Conservation (phyloP, 169 alveolate genomes). For the Cryptosporidium viatorum region DNA sequence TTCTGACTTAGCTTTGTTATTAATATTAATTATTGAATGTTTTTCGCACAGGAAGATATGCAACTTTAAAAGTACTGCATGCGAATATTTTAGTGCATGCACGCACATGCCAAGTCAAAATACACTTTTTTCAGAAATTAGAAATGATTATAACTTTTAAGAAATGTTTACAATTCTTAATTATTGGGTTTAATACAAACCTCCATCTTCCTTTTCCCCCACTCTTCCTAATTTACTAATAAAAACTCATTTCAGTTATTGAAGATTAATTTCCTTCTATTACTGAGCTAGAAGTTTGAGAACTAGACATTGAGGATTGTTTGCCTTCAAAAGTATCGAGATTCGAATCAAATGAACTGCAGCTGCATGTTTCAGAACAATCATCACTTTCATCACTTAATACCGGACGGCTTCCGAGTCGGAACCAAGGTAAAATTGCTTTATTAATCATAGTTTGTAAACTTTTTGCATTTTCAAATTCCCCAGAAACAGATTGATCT, state of each 20-base stretch:
- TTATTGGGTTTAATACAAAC: not conserved
- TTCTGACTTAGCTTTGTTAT: slow-evolving; percentile 62
- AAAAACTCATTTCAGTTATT: not conserved
- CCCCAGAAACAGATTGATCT: not conserved
- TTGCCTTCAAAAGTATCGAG: not conserved
- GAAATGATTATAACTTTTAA: not conserved
- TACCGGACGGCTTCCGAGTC: slow-evolving; percentile 46
- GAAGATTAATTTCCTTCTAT: not conserved
- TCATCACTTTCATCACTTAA: slow-evolving; percentile 40
- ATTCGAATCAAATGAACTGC: slow-evolving; percentile 20
- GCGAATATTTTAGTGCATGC: slow-evolving; percentile 37
- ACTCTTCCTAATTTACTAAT: not conserved
- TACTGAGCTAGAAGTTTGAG: not conserved
- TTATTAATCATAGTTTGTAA: slow-evolving; percentile 61
- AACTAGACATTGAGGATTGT: not conserved
- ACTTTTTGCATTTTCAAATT: not conserved
- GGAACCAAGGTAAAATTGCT: slow-evolving; percentile 65
- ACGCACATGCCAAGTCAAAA: not conserved
- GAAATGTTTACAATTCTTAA: not conserved
- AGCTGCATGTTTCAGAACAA: slow-evolving; percentile 42
- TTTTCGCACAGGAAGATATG: not conserved
- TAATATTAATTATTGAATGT: not conserved
- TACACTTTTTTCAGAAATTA: not conserved
- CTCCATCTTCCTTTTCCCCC: not conserved
- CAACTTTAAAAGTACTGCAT: not conserved